phyloP scores from a whole-genome alignment of 1,284 basidiomycete genomes.

The Macrocybe sp. region DNA sequence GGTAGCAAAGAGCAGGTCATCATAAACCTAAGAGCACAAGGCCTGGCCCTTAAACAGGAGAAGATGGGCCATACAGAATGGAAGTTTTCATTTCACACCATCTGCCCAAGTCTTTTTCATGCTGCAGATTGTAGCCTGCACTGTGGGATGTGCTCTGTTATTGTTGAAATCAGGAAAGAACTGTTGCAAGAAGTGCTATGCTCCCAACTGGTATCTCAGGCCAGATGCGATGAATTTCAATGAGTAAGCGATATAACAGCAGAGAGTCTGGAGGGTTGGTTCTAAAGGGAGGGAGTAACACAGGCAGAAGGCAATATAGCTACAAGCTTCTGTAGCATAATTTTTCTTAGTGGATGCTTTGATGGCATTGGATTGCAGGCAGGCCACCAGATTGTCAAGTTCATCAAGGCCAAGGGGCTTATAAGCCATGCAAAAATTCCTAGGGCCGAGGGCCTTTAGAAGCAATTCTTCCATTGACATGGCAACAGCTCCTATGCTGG shows the following conservation, averaged over 20 bases:
- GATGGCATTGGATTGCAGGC: slow-evolving; percentile 9
- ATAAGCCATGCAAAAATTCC: neutral
- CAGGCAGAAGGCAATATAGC: slow-evolving; percentile 20
- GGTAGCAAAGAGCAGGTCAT: slow-evolving; percentile 19
- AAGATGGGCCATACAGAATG: too few species aligned
- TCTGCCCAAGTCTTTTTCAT: neutral
- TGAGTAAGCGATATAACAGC: slow-evolving; percentile 15
- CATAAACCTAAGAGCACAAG: neutral
- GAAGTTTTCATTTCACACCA: slow-evolving; percentile 10
- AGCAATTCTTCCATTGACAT: neutral
- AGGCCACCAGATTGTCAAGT: slow-evolving; percentile 3
- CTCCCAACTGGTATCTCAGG: slow-evolving; percentile 16
- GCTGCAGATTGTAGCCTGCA: neutral
- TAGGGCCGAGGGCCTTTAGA: neutral
- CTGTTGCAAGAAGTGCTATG: neutral
- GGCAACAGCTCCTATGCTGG: slow-evolving; percentile 13
- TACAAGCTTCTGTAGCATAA: slow-evolving; percentile 13
- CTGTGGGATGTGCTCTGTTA: too few species aligned
- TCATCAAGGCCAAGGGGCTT: neutral
- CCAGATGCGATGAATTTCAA: slow-evolving; percentile 1
- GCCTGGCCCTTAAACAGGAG: too few species aligned
- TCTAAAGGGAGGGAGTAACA: slow-evolving; percentile 12
- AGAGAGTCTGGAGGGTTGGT: slow-evolving; percentile 16
- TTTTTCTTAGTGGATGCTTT: neutral
- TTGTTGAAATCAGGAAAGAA: too few species aligned